Evolutionary conservation across 1,284 basidiomycete genomes (phyloP).

Genomic region (Cerioporus squamosus): DNA sequence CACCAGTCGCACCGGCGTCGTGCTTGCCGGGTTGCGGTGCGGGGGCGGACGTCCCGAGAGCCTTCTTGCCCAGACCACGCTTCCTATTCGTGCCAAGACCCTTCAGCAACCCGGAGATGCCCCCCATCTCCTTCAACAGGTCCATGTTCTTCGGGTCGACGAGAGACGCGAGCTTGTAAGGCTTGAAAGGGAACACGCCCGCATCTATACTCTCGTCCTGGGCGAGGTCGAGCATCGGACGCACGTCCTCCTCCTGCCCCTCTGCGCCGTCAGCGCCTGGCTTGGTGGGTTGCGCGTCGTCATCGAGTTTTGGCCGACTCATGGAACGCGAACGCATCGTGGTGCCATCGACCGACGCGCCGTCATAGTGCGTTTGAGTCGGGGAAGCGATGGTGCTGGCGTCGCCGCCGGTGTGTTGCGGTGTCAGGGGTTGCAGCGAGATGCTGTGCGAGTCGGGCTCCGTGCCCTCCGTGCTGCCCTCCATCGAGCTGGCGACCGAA

Average conservation of each 20-base stretch:
- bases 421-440: conserved; percentile 24
- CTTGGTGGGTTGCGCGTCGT: conserved; percentile 21
- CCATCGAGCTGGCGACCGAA: conserved; percentile 46
- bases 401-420: conserved; percentile 34
- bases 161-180: conserved; percentile 81
- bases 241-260: conserved; percentile 31
- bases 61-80: conserved; percentile 51
- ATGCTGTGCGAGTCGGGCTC: conserved; percentile 40
- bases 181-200: conserved; percentile 72
- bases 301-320: conserved; percentile 27
- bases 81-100: conserved; percentile 77
- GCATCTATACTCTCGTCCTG: conserved; percentile 72
- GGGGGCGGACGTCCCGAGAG: conserved; percentile 10
- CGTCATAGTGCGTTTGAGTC: conserved; percentile 42
- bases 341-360: conserved; percentile 30
- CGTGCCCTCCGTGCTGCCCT: conserved; percentile 43
- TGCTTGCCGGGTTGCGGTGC: conserved; percentile 15
- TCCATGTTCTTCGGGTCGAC: conserved; percentile 88
- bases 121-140: conserved; percentile 75
- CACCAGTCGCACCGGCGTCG: conserved; percentile 22
- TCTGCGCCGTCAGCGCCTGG: conserved; percentile 29
- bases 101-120: conserved; percentile 67
- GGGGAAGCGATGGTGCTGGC: conserved; percentile 39
- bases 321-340: conserved; percentile 30
- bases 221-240: conserved; percentile 43